phyloP scores from a whole-genome alignment of 2,329 filamentous ascomycete genomes.

The Lecanicillium sp. region DNA sequence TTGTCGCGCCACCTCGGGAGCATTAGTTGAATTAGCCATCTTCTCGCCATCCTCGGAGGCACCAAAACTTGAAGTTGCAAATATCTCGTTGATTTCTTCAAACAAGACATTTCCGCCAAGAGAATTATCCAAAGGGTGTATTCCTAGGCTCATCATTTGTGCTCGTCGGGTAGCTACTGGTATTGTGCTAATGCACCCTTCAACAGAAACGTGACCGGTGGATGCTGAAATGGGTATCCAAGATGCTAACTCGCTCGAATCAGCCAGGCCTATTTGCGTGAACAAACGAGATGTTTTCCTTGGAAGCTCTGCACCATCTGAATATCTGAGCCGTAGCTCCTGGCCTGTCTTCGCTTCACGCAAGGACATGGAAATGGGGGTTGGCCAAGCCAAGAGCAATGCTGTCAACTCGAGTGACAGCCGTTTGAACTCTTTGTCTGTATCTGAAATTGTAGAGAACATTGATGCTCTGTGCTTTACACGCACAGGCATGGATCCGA shows the following conservation, averaged over 20 bases:
- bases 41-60: conserved; percentile 43
- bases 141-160: conserved; percentile 78
- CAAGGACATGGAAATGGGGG: conserved; percentile 50
- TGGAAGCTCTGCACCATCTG: conserved; percentile 18
- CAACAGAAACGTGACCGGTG: conserved; percentile 54
- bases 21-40: conserved; percentile 12
- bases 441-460: conserved; percentile 41
- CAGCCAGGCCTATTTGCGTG: conserved; percentile 57
- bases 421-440: conserved; percentile 59
- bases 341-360: conserved; percentile 41
- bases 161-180: conserved; percentile 65
- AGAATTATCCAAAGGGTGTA: conserved; percentile 55
- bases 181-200: conserved; percentile 63
- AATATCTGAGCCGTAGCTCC: conserved; percentile 32
- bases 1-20: not conserved
- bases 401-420: conserved; percentile 55
- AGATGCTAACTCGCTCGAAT: conserved; percentile 41
- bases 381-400: conserved; percentile 65
- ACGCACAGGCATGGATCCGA: conserved; percentile 85
- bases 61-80: conserved; percentile 73
- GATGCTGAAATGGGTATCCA: conserved; percentile 72
- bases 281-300: conserved; percentile 45
- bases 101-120: conserved; percentile 61
- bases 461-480: conserved; percentile 68
- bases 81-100: conserved; percentile 71